Percentiles rank a stretch among this genome's conserved stretches.
These are phyloP conservation scores for Annona squamosa DNA, from an alignment of 164 flowering plant genomes.

Conservation along the genomic window DNA sequence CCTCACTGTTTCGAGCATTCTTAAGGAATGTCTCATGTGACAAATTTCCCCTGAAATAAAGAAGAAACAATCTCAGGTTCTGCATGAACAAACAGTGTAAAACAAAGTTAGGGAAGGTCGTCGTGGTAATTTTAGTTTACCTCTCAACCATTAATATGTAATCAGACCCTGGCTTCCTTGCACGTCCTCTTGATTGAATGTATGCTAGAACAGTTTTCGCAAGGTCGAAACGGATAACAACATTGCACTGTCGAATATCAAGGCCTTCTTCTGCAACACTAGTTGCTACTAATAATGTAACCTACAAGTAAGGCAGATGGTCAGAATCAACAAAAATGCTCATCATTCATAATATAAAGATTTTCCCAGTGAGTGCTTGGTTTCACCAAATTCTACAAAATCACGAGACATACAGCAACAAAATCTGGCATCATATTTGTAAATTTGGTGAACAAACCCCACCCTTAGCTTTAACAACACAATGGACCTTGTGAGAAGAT, in stretches of 20 bases:
- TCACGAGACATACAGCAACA: too few relatives aligned
- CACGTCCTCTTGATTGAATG: conserved; percentile 98
- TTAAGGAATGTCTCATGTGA: conserved; percentile 84
- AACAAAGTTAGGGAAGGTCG: too few relatives aligned
- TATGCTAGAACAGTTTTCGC: conserved; percentile 99
- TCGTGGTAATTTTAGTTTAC: conserved; percentile 26
- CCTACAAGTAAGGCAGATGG: conserved; percentile 31
- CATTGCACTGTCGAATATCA: conserved; percentile 98
- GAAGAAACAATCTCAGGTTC: conserved; percentile 2
- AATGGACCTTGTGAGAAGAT: background rate
- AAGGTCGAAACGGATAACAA: conserved; percentile 98
- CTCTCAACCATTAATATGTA: conserved; percentile 98
- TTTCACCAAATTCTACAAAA: too few relatives aligned
- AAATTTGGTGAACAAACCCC: background rate
- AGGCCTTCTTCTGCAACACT: conserved; percentile 99
- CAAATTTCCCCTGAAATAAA: conserved; percentile 56
- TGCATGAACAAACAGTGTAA: background rate
- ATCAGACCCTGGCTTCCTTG: conserved; percentile 98
- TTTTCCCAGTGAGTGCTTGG: too few relatives aligned
- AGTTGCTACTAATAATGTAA: conserved; percentile 91
- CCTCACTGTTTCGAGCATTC: conserved; percentile 97
- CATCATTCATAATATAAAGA: too few relatives aligned
- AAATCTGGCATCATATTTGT: background rate
- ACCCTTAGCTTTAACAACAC: background rate
- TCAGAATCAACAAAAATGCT: background rate